phyloP scores from a whole-genome alignment of 169 alveolate species.

The Theileria luwenshuni region DNA sequence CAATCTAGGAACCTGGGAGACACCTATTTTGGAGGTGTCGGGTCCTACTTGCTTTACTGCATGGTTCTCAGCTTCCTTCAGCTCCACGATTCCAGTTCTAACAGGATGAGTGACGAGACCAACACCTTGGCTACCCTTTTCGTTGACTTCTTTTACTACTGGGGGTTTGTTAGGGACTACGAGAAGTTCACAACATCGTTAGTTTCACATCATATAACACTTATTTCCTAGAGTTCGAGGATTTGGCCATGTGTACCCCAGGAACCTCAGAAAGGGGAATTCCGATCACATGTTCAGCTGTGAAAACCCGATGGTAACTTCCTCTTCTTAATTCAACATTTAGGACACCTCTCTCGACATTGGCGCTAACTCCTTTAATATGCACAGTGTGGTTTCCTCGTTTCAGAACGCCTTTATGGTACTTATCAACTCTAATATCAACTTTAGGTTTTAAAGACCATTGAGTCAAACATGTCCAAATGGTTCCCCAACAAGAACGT shows the following conservation, averaged over 20 bases:
- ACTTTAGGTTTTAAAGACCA: conserved; percentile 23
- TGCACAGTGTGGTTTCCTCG: conserved; percentile 44
- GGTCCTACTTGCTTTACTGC: conserved; percentile 75
- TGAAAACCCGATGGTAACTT: conserved; percentile 65
- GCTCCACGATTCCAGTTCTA: conserved; percentile 66
- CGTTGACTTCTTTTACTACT: conserved; percentile 74
- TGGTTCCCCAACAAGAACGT: conserved; percentile 19
- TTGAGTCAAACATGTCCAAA: conserved; percentile 10
- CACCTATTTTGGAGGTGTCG: conserved; percentile 78
- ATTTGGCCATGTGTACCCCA: conserved; percentile 72
- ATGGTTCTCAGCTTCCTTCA: conserved; percentile 78
- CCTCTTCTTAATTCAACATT: conserved; percentile 25
- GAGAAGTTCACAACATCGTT: conserved; percentile 56
- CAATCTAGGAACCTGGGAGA: conserved; percentile 74
- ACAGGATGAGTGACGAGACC: conserved; percentile 37
- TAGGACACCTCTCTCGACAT: conserved; percentile 61
- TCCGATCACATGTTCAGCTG: conserved; percentile 54
- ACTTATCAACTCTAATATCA: neutral
- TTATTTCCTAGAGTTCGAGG: conserved; percentile 65
- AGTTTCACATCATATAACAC: conserved; percentile 2
- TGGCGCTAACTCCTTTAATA: conserved; percentile 54
- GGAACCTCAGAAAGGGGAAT: conserved; percentile 49
- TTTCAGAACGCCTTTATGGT: conserved; percentile 61
- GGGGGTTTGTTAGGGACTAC: conserved; percentile 70
- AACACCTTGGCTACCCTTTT: conserved; percentile 56